Percentiles rank a stretch among this genome's conserved stretches.
These are phyloP conservation scores for Saturnispora hagleri DNA, from an alignment of 805 yeast genomes.

Conservation along the genomic window DNA sequence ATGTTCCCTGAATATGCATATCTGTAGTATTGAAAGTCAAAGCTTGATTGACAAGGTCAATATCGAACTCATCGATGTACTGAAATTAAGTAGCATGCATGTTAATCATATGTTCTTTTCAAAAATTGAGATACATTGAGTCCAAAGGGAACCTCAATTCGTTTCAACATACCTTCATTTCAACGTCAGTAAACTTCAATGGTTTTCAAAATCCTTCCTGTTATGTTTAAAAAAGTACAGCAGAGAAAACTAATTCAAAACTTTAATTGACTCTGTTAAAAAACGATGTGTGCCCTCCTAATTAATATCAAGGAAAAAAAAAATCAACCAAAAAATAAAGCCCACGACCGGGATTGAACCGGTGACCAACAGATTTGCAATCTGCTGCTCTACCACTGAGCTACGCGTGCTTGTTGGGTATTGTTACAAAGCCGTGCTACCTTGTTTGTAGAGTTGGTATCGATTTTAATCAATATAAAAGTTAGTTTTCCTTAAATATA, in stretches of 20 bases:
- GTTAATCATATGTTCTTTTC: background rate
- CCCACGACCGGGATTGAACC: slow-evolving; percentile 92
- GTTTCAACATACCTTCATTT: background rate
- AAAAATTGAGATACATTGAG: background rate
- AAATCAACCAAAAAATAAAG: slow-evolving; percentile 21
- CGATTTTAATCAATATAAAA: no score
- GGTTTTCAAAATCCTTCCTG: background rate
- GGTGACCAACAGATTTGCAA: slow-evolving; percentile 98
- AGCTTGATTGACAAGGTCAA: slow-evolving; percentile 84
- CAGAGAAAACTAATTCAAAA: background rate
- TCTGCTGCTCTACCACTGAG: slow-evolving; percentile 99
- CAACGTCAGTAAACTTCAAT: background rate
- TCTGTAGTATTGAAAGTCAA: slow-evolving; percentile 71
- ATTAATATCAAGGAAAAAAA: background rate
- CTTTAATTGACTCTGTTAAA: background rate
- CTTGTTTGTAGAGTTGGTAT: no score
- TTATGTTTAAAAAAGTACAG: background rate
- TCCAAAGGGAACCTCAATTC: background rate
- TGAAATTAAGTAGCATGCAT: slow-evolving; percentile 20
- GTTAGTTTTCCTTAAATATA: no score
- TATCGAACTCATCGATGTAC: slow-evolving; percentile 89
- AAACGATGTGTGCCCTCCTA: background rate
- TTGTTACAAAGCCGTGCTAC: no score
- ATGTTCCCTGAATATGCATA: slow-evolving; percentile 73
- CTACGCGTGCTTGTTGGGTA: slow-evolving; percentile 34